These are phyloP conservation scores for Hyphodiscus sp. DNA, from an alignment of 2,329 filamentous ascomycete genomes.

Conservation along the genomic window DNA sequence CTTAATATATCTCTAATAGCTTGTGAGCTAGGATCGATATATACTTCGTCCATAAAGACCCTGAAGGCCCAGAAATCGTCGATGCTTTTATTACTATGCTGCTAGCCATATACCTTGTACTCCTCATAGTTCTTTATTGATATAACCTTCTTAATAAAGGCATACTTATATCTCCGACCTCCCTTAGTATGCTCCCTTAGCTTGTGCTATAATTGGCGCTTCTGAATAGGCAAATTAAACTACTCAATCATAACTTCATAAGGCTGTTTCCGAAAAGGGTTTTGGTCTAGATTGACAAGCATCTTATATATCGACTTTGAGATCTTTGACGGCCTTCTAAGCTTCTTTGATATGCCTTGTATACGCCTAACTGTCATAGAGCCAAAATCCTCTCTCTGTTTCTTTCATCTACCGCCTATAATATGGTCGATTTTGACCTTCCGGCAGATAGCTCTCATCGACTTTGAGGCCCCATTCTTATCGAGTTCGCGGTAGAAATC, in stretches of 20 bases:
- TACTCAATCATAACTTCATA: constrained; percentile 5
- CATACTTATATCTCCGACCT: constrained; percentile 3
- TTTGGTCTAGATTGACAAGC: background rate
- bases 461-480: background rate
- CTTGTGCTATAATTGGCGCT: background rate
- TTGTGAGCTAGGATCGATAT: constrained; percentile 9
- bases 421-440: background rate
- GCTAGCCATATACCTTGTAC: background rate
- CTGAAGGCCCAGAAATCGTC: constrained; percentile 1
- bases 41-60: constrained; percentile 7
- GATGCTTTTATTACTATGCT: background rate
- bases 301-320: background rate
- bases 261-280: background rate
- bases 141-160: constrained; percentile 6
- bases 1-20: too few species aligned
- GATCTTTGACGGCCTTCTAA: background rate
- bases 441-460: background rate
- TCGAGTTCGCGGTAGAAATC: background rate
- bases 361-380: background rate
- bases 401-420: background rate
- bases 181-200: constrained; percentile 2
- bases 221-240: background rate
- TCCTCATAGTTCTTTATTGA: background rate
- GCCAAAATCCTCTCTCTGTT: background rate
- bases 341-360: background rate